These are phyloP conservation scores for Amorphotheca resinae DNA, from an alignment of 495 filamentous ascomycete species.

Conservation along the genomic window DNA sequence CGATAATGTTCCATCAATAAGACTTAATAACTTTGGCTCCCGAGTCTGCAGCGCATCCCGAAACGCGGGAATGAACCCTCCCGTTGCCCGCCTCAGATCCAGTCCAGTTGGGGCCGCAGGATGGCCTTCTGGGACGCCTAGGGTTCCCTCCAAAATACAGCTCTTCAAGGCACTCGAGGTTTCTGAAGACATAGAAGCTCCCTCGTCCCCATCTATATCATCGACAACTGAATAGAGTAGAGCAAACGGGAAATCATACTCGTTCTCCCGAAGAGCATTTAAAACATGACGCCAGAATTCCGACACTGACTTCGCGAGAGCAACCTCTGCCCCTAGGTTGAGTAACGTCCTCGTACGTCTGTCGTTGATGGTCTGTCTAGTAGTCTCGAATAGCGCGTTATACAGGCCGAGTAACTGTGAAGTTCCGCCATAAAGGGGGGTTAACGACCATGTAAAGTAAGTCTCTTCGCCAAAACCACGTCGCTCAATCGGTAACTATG, in stretches of 20 bases:
- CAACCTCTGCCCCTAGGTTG: constrained; percentile 52
- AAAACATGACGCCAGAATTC: constrained; percentile 45
- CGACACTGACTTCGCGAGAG: constrained; percentile 49
- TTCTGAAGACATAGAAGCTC: constrained; percentile 1
- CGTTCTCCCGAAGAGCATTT: constrained; percentile 44
- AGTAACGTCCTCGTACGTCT: constrained; percentile 35
- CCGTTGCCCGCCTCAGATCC: constrained; percentile 43
- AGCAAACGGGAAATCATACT: constrained; percentile 47
- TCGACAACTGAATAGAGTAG: constrained; percentile 51
- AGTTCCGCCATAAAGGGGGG: constrained; percentile 47
- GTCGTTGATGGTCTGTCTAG: constrained; percentile 32
- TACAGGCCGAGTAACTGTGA: constrained; percentile 45
- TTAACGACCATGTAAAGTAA: constrained; percentile 55
- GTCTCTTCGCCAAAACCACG: constrained; percentile 50
- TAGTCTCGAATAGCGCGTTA: constrained; percentile 56
- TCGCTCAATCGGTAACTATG: constrained; percentile 11
- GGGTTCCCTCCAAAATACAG: constrained; percentile 34
- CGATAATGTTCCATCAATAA: constrained; percentile 6
- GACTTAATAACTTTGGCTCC: constrained; percentile 20
- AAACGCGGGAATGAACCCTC: constrained; percentile 52
- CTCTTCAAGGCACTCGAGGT: constrained; percentile 4
- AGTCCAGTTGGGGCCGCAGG: constrained; percentile 23
- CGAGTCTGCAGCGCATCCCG: constrained; percentile 49
- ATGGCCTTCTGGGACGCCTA: constrained; percentile 45
- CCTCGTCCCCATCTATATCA: constrained; percentile 22